Evolutionary conservation across 768 basidiomycete species (phyloP).

Genomic region (Auriscalpium vulgare): DNA sequence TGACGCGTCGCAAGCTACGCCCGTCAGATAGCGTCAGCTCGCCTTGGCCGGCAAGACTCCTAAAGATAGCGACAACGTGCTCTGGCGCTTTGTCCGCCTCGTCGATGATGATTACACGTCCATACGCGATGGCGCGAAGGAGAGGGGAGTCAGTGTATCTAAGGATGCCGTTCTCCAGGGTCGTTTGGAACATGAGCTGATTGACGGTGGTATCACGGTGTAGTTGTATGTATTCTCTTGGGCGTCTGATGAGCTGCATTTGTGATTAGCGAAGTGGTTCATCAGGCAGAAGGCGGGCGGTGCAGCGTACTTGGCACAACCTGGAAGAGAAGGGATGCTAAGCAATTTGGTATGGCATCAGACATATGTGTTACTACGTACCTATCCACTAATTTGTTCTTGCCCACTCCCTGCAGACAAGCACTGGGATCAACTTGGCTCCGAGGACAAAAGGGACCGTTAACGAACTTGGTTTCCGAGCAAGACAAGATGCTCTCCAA

Average conservation of each 20-base stretch:
- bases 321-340: constrained; percentile 18
- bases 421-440: neutral
- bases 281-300: neutral
- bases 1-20: constrained; percentile 39
- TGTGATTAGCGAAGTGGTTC: constrained; percentile 1
- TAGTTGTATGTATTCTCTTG: constrained; percentile 62
- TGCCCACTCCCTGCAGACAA: constrained; percentile 48
- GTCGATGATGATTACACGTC: constrained; percentile 62
- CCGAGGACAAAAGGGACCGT: neutral
- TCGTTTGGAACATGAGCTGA: constrained; percentile 62
- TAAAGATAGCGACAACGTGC: constrained; percentile 65
- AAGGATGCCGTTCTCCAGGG: constrained; percentile 49
- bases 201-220: constrained; percentile 66
- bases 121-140: constrained; percentile 50
- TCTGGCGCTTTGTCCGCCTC: constrained; percentile 71
- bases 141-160: constrained; percentile 60
- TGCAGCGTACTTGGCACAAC: constrained; percentile 42
- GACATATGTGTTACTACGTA: constrained; percentile 17
- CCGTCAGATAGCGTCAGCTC: constrained; percentile 61
- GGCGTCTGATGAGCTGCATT: constrained; percentile 46
- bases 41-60: constrained; percentile 57
- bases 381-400: constrained; percentile 65
- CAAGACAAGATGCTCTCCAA: constrained; percentile 57
- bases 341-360: neutral
- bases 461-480: constrained; percentile 54